Conservation (phyloP, 805 yeast species). For the Metschnikowia rubicola region DNA sequence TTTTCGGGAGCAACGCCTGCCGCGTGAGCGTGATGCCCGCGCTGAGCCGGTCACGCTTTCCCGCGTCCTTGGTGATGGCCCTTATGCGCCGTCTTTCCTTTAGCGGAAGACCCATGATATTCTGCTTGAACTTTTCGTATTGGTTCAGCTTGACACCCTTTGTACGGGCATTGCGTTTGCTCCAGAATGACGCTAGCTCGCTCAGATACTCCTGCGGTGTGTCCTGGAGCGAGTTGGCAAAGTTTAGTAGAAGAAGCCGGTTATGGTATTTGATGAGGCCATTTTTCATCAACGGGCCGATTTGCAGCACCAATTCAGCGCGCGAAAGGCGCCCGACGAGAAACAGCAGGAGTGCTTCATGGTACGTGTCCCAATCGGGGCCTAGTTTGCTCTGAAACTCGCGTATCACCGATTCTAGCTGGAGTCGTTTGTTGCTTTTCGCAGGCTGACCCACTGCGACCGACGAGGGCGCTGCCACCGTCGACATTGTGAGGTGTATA, state of each 20-base stretch:
- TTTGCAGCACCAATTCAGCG: conserved; percentile 59
- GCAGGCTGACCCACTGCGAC: conserved; percentile 3
- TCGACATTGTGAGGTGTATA: background rate
- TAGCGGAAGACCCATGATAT: conserved; percentile 80
- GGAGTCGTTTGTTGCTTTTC: conserved; percentile 25
- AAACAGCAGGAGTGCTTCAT: conserved; percentile 71
- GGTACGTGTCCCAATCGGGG: conserved; percentile 80
- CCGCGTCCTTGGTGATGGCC: conserved; percentile 76
- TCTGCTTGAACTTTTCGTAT: conserved; percentile 77
- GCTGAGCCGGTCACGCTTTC: conserved; percentile 70
- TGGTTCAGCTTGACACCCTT: conserved; percentile 57
- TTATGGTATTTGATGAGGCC: conserved; percentile 67
- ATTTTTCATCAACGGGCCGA: conserved; percentile 51
- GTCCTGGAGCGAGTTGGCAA: conserved; percentile 80
- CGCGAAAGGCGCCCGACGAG: conserved; percentile 78
- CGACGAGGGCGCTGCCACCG: conserved; percentile 1
- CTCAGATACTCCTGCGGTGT: conserved; percentile 54
- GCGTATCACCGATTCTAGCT: conserved; percentile 51
- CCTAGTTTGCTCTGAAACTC: conserved; percentile 76
- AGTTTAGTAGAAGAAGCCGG: conserved; percentile 71
- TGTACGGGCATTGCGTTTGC: conserved; percentile 44
- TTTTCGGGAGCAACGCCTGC: conserved; percentile 73
- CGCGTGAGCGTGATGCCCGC: conserved; percentile 68
- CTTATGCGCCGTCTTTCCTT: conserved; percentile 83
- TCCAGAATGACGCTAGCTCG: conserved; percentile 43